Base-by-base conservation (phyloP, 371 early-diverging fungal genomes). In the Astathelohania contejeani region DNA sequence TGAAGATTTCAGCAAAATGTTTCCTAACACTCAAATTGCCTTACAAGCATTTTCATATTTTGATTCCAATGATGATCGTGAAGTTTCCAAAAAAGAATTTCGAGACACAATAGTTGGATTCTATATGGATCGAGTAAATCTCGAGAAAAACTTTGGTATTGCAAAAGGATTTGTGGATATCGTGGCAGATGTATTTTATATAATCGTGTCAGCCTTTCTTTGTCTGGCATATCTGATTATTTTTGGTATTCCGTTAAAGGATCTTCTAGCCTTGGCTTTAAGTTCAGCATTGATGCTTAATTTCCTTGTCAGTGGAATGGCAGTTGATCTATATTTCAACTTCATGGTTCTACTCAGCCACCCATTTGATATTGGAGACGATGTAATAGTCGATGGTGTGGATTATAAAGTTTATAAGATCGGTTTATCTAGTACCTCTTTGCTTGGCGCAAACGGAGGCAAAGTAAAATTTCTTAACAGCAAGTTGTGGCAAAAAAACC, bases 311-410 rank as follows among this genome's bases (percentile, higher is more conserved):
- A 66, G 69, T 28, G 56, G 60, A 3, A 37, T 72, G 23, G 60
- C 63, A 10, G 53, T 29, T 4, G 72, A 70, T 44, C 25, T 69
- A 25, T 68, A 63, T 45, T 47, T 45, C 44, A 70, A 64, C 38
- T 48, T 70, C 16, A 57, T 69, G 49, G 49, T 75, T 35, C 42
- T 72, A n/a, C 19, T 71, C 7, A 70, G 62, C n/a, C 75, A 75
- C 53, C 75, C 63, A 42, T 75, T 63, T 58, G 75, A 75, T 60
- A 62, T 75, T 28, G 75, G 72, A 4, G 75, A 75, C 57, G 75
- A 75, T 18, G 62, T 75, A 3, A 59, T 68, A 18, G 49, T 72
- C 7, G 71, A 68, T 20, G 59, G 58, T 20, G 57, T 49, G 16
- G 63, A 64, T 39, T 63, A 65, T 50, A 66, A 46, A 22, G 69